phyloP scores from a whole-genome alignment of 371 early-diverging fungal species.

The Lichtheimia ornata region DNA sequence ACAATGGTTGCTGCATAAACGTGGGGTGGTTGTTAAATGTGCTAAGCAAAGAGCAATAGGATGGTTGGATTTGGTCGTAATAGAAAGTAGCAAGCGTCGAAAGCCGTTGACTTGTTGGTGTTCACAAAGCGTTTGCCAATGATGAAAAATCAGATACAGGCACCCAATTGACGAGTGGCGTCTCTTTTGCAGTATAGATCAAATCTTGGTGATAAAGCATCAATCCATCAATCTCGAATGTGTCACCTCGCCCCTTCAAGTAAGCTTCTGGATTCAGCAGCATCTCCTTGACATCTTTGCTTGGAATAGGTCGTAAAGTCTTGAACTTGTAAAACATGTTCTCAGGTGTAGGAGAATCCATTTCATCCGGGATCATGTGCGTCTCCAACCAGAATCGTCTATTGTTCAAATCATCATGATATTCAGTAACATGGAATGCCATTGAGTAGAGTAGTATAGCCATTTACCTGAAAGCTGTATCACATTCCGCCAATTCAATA shows the following conservation, averaged over 20 bases:
- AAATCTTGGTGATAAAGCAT: constrained; percentile 60
- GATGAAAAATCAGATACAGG: constrained; percentile 31
- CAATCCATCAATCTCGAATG: constrained; percentile 52
- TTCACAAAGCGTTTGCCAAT: constrained; percentile 8
- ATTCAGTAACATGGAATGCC: not conserved
- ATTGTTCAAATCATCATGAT: not conserved
- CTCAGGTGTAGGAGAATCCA: constrained; percentile 36
- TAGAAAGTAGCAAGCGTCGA: not conserved
- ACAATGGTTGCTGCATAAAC: too few relatives aligned
- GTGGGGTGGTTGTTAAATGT: too few relatives aligned
- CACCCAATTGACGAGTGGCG: constrained; percentile 65
- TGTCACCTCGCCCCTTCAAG: constrained; percentile 27
- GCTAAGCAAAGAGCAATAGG: not conserved
- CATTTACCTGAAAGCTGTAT: constrained; percentile 56
- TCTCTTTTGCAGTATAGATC: constrained; percentile 54
- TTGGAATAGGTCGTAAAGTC: constrained; percentile 28
- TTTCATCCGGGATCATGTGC: constrained; percentile 44
- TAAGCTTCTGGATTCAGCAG: constrained; percentile 23
- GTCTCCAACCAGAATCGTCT: constrained; percentile 65
- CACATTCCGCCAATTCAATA: constrained; percentile 64
- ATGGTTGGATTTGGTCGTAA: not conserved
- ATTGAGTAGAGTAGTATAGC: too few relatives aligned
- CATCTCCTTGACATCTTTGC: constrained; percentile 21
- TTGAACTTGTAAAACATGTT: constrained; percentile 41
- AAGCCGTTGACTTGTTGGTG: not conserved